phyloP scores from a whole-genome alignment of 257 asterid species.

The Forsythia suspensa region DNA sequence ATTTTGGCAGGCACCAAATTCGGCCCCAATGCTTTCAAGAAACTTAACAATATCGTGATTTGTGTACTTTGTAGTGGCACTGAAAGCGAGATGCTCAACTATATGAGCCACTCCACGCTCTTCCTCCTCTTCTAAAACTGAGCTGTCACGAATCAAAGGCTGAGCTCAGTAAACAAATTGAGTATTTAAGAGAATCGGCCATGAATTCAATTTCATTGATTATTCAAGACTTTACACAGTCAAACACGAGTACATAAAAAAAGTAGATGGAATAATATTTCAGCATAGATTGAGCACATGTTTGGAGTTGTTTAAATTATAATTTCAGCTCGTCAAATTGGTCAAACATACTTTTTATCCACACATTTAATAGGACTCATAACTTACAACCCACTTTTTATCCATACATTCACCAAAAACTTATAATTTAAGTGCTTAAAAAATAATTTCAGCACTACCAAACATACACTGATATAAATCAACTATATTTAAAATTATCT shows the following conservation, averaged over 20 bases:
- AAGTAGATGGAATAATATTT: not conserved
- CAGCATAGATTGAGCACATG: not conserved
- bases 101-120: constrained; percentile 99
- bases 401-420: too few relatives aligned
- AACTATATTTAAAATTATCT: too few relatives aligned
- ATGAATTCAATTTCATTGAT: not conserved
- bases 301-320: too few relatives aligned
- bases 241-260: not conserved
- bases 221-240: not conserved
- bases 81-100: constrained; percentile 95
- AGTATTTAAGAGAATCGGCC: constrained; percentile 11
- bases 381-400: too few relatives aligned
- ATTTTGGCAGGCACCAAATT: constrained; percentile 96
- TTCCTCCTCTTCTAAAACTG: constrained; percentile 95
- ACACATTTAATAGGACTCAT: too few relatives aligned
- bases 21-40: constrained; percentile 95
- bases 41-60: constrained; percentile 90
- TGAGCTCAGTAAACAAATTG: constrained; percentile 33
- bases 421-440: too few relatives aligned
- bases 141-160: constrained; percentile 66
- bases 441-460: too few relatives aligned
- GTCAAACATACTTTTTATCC: too few relatives aligned
- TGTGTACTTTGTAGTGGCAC: constrained; percentile 87
- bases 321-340: too few relatives aligned
- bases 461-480: too few relatives aligned